Evolutionary conservation across 2,329 filamentous ascomycete genomes (phyloP), one percentile per base, ranked within the genome.

Genomic region (Fusarium sp.): DNA sequence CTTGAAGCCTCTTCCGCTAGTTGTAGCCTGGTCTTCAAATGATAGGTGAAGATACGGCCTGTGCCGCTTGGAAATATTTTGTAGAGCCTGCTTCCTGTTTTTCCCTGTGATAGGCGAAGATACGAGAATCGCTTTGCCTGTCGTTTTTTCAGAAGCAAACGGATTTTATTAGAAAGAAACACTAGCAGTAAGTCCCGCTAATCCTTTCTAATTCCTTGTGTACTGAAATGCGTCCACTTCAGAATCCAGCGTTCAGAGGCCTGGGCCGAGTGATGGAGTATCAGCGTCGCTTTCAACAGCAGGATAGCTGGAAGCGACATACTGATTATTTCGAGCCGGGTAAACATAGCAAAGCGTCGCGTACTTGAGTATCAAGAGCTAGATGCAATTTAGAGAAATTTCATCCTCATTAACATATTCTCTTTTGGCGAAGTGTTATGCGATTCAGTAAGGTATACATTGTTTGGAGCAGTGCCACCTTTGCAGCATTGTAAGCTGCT

Each of bases 161-260:
- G 6, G 15, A 20, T 51, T 4, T 18, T 7, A 33, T n/a, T 33
- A 24, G 3, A 5, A 33, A 49, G 28, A 33, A 33, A n/a, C 13
- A 24, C 28, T 14, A 6, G 11, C 4, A 7, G 4, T 11, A 14
- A 3, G 12, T 6, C 22, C 11, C 9, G 6, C 9, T 35, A 4
- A 24, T 35, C 12, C 3, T 20, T 24, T 20, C 22, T 11, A 4
- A 24, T 24, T 4, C 31, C 6, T 12, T 35, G 8, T 35, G 12
- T 14, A 35, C 6, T 24, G 8, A 11, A 24, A 24, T 52, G 3
- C 1, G 14, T 20, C 31, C 8, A 6, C 6, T 51, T 15, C 17
- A 5, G 8, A 35, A 24, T 20, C 3, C 48, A 24, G 31, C 2
- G 6, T 10, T 24, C 12, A 35, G 22, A 51, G 11, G 17, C 22